Base-by-base conservation (phyloP, 1,284 basidiomycete species). In the Schizophyllum commune region DNA sequence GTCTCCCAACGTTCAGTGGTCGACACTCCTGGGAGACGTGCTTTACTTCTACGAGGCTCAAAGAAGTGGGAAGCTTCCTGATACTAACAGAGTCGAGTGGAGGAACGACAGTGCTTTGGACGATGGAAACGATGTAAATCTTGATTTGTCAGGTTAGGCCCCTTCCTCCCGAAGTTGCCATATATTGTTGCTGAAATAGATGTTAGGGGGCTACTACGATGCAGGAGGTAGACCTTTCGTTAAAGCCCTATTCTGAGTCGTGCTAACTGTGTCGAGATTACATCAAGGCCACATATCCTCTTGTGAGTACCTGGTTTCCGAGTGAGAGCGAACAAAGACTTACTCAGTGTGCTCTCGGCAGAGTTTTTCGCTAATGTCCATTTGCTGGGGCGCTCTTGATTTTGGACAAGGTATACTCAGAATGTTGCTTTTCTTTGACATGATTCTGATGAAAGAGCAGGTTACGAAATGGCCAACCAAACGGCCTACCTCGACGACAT, bases 21-120 rank as follows among this genome's bases (percentile, higher is more conserved):
- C 84, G 1, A 85, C 79, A 47, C 74, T 96, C 0, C 81, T 96
- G 0, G 93, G 92, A 13, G 86, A 91, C 71, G 73, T 89, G 34
- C 72, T 97, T 20, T 96, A 86, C 71, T 96, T 96, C 73, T 97
- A 96, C 70, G 94, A 97, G 65, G 93, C 87, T 0, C 94, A 97
- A 69, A 80, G 94, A 52, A 91, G 90, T 62, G 94, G 94, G 13
- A 79, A 78, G 56, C 79, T 96, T 5, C 84, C 89, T 0, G 68
- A 73, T 11, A 79, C 78, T 5, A 92, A 92, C 65, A 82, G 94
- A 22, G 92, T 96, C 0, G 69, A 79, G 15, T 97, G 95, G 95
- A 80, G 95, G 58, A 96, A 97, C 67, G 83, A 87, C 63, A 92
- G 89, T 69, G 83, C 83, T 20, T 68, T 88, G 27, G 75, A 85